Base-by-base conservation (phyloP, 2,329 filamentous ascomycete species). In the Trichoderma hamatum region DNA sequence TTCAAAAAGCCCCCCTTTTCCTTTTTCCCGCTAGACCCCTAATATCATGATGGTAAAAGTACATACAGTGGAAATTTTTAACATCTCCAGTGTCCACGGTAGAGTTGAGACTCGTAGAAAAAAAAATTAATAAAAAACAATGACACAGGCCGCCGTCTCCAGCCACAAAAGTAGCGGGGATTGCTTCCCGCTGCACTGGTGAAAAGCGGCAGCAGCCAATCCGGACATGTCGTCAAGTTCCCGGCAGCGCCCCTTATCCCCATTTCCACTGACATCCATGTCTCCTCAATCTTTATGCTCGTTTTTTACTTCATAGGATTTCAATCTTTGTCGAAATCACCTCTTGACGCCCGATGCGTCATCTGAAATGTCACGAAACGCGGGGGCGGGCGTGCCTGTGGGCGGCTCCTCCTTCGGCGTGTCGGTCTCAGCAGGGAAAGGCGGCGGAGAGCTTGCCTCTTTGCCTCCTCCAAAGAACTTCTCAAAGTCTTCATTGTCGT, bases 401-500 rank as follows among this genome's bases (percentile, higher is more conserved):
- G 80, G 78, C 5, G 78, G 76, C 16, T 79, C 78, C 66, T 77
- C 77, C 39, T 34, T 67, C 14, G 78, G 77, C 28, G 75, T 77
- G 70, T 84, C 82, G 28, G 83, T 81, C 73, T 80, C 82, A 51
- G 79, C 76, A 26, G 83, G 83, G 70, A 85, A 84, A 49, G 86
- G 86, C 36, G 88, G 84, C 67, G 90, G 88, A 19, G 88, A 83
- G 74, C 85, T 86, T 75, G 85, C 72, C 71, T 87, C 75, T 74
- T 86, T 84, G 60, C 82, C 83, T 70, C 86, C 87, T 74, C 90
- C 87, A 80, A 99, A 99, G 84, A 97, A 99, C 84, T 97, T 97
- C 76, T 90, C 85, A 81, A 99, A 98, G 76, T 98, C 94, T 75
- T 92, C 90, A 66, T 81, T 80, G 75, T 98, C 95, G 51, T 91